Base-by-base conservation (phyloP, 2,329 filamentous ascomycete species). In the Stachybotrys echinatus region DNA sequence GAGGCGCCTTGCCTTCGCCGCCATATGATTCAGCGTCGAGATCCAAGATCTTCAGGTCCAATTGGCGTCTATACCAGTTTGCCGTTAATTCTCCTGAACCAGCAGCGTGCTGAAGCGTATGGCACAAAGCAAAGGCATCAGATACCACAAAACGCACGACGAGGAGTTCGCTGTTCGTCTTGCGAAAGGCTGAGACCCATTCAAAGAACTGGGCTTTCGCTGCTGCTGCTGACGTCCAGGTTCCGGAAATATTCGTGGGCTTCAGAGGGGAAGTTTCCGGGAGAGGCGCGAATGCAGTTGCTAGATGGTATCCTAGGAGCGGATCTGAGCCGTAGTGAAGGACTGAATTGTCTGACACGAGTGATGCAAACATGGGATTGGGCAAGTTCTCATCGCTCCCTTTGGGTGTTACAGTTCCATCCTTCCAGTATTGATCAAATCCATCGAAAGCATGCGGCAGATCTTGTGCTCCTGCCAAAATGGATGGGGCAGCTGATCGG, bases 251-350 rank as follows among this genome's bases (percentile, higher is more conserved):
- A 1, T 45, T 43, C 2, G 54, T 43, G 2, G 63, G 55, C 6
- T 60, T 61, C 21, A 77, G 59, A 0, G 74, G 72, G 1, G 74
- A 77, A 1, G 54, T 47, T 4, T 69, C 58, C 0, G 64, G 55
- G 2, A 77, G 62, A 0, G 66, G 57, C 2, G 68, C 66, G 51
- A 69, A 72, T 3, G 72, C 75, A 1, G 71, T 64, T 2, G 77
- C 76, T n/a, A 84, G 67, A 60, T 85, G 81, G 50, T 79, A 85
- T 1, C 80, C 75, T 6, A 75, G 57, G 1, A 82, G 53, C 0
- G 82, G 81, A 51, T 84, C 68, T 4, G 70, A 71, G 5, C 65
- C 69, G 57, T 76, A 74, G 51, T 78, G 73, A 23, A 83, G 62
- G 3, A 65, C 53, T 2, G 65, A 63, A n/a, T 60, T 52, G 4